A percentile compares a stretch with the other conserved stretches of the same genome.
These are phyloP conservation scores for Elaphomyces granulatus DNA, from an alignment of 495 filamentous ascomycete species.

Conservation along the genomic window DNA sequence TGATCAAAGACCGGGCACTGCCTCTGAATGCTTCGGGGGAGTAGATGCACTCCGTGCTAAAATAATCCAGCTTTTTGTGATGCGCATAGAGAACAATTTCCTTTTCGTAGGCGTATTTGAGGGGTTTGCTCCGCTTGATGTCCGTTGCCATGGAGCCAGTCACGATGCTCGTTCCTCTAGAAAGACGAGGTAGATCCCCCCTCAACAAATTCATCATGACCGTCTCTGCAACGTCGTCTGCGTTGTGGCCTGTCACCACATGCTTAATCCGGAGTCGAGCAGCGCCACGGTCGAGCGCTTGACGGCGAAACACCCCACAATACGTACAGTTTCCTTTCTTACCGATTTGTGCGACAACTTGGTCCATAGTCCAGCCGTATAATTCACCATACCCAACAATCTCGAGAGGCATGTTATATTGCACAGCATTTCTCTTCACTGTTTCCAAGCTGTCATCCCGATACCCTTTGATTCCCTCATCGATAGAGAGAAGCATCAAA, in stretches of 20 bases:
- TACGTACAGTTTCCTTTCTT: constrained; percentile 99
- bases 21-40: constrained; percentile 96
- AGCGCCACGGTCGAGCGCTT: constrained; percentile 87
- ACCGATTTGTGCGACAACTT: constrained; percentile 87
- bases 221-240: constrained; percentile 96
- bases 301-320: constrained; percentile 89
- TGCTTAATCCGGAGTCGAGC: constrained; percentile 77
- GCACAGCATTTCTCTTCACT: constrained; percentile 80
- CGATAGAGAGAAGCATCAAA: constrained; percentile 76
- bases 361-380: constrained; percentile 99
- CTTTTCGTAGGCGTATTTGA: constrained; percentile 98
- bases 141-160: constrained; percentile 60
- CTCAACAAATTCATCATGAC: constrained; percentile 93
- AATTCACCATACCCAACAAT: constrained; percentile 89
- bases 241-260: constrained; percentile 96
- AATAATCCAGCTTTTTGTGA: constrained; percentile 93
- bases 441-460: constrained; percentile 91
- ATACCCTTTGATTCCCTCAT: constrained; percentile 95
- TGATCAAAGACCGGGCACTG: constrained; percentile 80
- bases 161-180: constrained; percentile 82
- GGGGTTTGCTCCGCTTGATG: constrained; percentile 83
- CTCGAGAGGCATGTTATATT: constrained; percentile 80
- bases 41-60: constrained; percentile 96
- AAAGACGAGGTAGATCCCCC: constrained; percentile 76
- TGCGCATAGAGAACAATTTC: constrained; percentile 97